Evolutionary conservation across 2,329 filamentous ascomycete species (phyloP), one percentile per base, ranked within the genome.

Genomic region (Aureobasidium sp.): DNA sequence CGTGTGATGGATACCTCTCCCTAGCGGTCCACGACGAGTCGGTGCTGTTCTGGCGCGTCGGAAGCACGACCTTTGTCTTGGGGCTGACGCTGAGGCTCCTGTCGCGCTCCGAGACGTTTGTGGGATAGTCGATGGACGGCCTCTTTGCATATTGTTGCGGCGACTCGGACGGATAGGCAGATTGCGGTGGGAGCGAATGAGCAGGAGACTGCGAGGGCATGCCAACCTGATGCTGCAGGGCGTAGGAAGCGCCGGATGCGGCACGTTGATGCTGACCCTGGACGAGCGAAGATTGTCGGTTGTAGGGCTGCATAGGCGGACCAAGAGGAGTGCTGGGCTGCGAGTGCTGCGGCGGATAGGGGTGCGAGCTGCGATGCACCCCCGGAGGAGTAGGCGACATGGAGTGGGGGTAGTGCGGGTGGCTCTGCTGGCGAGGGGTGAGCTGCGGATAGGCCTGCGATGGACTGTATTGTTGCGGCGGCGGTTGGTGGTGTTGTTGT

Each of bases 1-100:
- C 59, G 42, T 62, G 29, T 36, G 27, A 51, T 31, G 60, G 20
- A 22, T 62, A 60, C 8, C 45, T 34, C 20, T 51, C 44, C 11
- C 25, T 41, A 5, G 22, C 31, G 11, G 57, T 42, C 55, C 55
- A 59, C 4, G 55, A 59, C 34, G 45, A 39, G 2, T 60, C 57
- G 9, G 44, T 29, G n/a, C 72, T 73, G 61, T 68, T 71, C 41
- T 72, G 69, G 47, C 71, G 66, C 29, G 69, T 49, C 17, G 57
- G 57, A 8, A 60, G 69, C 17, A 67, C 68, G 5, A 72, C 63
- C 47, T 71, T 72, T 39, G 89, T 91, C 75, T 90, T 91, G 34
- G 90, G 90, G 71, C 89, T 93, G 56, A 93, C 84, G 70, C 88
- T 92, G 59, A 88, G 73, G 71, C 87, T 90, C 55, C 82, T 79